phyloP scores from a whole-genome alignment of 2,329 filamentous ascomycete species.

The Thielaviopsis populi region DNA sequence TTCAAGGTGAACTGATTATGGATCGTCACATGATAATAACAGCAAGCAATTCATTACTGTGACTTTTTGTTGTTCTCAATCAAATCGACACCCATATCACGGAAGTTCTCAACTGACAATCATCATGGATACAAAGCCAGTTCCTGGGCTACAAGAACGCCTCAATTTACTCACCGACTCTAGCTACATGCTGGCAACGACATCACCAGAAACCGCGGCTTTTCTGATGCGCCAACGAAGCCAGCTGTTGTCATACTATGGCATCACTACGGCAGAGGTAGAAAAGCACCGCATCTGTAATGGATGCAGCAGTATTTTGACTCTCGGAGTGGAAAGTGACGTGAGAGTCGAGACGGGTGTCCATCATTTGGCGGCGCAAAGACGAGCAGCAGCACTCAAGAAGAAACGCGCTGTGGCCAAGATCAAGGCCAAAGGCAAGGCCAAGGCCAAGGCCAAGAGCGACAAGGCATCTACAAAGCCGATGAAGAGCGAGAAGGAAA shows the following conservation, averaged over 20 bases:
- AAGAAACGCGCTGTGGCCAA: background rate
- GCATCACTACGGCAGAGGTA: constrained; percentile 30
- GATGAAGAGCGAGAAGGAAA: background rate
- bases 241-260: constrained; percentile 33
- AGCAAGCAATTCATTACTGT: background rate
- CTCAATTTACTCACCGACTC: constrained; percentile 35
- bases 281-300: constrained; percentile 41
- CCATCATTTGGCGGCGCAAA: background rate
- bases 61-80: too few relatives aligned
- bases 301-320: constrained; percentile 46
- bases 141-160: constrained; percentile 11
- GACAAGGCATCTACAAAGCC: background rate
- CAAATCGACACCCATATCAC: background rate
- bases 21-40: background rate
- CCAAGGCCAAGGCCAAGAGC: background rate
- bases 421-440: background rate
- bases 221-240: constrained; percentile 42
- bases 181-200: constrained; percentile 38
- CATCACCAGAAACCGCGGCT: constrained; percentile 42
- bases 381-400: background rate
- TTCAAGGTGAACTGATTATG: too few relatives aligned
- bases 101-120: too few relatives aligned
- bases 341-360: constrained; percentile 15
- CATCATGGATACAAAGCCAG: background rate
- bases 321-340: constrained; percentile 32